Evolutionary conservation across 78 protist genomes (phyloP).

Genomic region (Reticulomyxa filosa): DNA sequence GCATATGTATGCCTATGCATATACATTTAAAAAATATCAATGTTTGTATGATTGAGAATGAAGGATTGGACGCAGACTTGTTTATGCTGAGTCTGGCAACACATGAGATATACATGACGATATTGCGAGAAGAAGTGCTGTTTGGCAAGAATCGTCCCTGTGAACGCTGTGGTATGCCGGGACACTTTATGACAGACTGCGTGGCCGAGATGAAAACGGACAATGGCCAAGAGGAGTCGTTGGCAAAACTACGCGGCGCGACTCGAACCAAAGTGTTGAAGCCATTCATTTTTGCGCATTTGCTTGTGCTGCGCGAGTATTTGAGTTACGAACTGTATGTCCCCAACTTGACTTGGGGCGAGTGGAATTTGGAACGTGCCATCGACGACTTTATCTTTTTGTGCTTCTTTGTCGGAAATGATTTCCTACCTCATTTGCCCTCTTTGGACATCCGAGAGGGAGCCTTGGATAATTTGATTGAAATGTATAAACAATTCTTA

Average conservation of each 20-base stretch:
- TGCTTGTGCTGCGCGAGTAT: slow-evolving; percentile 45
- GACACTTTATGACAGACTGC: too few species aligned
- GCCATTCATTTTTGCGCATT: too few species aligned
- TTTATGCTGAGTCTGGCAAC: slow-evolving; percentile 92
- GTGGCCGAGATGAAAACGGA: too few species aligned
- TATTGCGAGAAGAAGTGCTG: slow-evolving; percentile 63
- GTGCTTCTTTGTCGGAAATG: slow-evolving; percentile 93
- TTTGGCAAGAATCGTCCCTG: neutral
- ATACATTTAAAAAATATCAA: slow-evolving; percentile 38
- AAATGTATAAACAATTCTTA: slow-evolving; percentile 7
- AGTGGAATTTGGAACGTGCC: slow-evolving; percentile 60
- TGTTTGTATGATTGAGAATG: slow-evolving; percentile 42
- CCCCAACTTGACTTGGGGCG: neutral
- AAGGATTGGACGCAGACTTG: slow-evolving; percentile 95
- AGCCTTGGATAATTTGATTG: slow-evolving; percentile 1
- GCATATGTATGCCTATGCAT: neutral
- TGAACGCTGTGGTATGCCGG: too few species aligned
- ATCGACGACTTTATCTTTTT: slow-evolving; percentile 89
- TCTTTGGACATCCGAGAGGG: slow-evolving; percentile 29
- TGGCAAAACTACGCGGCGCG: too few species aligned
- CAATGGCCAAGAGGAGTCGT: too few species aligned
- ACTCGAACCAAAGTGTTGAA: too few species aligned
- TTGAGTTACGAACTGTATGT: slow-evolving; percentile 16
- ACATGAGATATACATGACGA: slow-evolving; percentile 84
- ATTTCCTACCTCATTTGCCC: slow-evolving; percentile 96